Evolutionary conservation across 208 protist genomes (phyloP).

Genomic region (Leishmania arabica): DNA sequence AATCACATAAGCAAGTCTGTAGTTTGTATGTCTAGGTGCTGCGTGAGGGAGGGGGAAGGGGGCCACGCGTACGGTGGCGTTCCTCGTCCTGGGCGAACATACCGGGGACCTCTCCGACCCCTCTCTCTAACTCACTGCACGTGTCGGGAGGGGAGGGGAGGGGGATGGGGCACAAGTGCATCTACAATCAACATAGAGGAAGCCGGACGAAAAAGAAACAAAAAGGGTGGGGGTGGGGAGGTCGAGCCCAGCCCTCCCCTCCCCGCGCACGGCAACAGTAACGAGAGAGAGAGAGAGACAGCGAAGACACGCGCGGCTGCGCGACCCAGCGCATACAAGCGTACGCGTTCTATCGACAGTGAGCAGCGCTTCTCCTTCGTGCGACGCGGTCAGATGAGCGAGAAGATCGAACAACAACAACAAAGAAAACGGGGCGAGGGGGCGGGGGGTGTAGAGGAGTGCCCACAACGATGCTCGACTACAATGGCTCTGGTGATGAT

Average conservation of each 20-base stretch:
- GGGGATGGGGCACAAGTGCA: not conserved
- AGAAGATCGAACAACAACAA: not conserved
- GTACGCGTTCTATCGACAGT: not conserved
- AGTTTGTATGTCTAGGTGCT: not conserved
- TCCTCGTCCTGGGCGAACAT: not conserved
- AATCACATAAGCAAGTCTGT: not conserved
- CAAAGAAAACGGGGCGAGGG: not conserved
- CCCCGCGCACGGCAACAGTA: not conserved
- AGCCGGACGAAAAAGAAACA: not conserved
- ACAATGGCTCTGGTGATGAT: not conserved
- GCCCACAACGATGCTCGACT: not conserved
- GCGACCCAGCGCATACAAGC: not conserved
- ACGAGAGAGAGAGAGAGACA: not conserved
- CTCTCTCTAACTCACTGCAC: not conserved
- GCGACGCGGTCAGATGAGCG: not conserved
- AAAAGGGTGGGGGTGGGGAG: not conserved
- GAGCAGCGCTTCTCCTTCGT: not conserved
- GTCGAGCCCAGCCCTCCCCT: not conserved
- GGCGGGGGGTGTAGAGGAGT: not conserved
- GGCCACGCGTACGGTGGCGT: not conserved
- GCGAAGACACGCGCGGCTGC: not conserved
- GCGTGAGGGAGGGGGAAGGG: not conserved
- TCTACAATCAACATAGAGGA: not conserved
- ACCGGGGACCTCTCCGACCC: not conserved
- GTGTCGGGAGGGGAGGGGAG: too few relatives aligned